Evolutionary conservation across 768 basidiomycete species (phyloP).

Genomic region (Mycena metata): DNA sequence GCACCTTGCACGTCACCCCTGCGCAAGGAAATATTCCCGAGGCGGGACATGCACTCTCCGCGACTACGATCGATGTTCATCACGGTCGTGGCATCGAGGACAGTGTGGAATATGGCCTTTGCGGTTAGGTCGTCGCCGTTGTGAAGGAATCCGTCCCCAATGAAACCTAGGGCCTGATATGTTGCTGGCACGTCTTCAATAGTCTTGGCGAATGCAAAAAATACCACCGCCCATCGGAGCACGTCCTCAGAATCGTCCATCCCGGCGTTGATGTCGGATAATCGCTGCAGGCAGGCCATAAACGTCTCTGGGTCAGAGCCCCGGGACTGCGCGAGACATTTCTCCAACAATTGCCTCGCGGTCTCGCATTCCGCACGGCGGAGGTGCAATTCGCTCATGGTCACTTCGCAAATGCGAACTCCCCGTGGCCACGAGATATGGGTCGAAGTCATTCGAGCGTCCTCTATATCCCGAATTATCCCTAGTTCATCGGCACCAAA

Average conservation of each 20-base stretch:
- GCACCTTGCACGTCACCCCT: background rate
- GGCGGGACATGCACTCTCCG: background rate
- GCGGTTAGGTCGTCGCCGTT: background rate
- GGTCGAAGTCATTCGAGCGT: background rate
- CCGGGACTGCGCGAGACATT: background rate
- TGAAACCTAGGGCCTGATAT: background rate
- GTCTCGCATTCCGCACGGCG: background rate
- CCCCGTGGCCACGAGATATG: background rate
- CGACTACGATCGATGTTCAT: background rate
- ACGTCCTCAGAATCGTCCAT: background rate
- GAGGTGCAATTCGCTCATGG: background rate
- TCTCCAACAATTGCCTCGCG: background rate
- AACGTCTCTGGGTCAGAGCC: background rate
- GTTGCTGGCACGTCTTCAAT: background rate
- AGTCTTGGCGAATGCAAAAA: background rate
- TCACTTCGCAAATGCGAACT: background rate
- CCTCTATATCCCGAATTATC: background rate
- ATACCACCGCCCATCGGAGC: background rate
- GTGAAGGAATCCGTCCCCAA: background rate
- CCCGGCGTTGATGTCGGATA: background rate
- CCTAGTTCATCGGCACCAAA: background rate
- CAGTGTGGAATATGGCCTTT: background rate
- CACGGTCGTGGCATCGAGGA: background rate
- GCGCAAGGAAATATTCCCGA: background rate
- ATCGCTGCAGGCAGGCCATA: background rate